Conservation (phyloP, 2,329 filamentous ascomycete species). For the Pseudogymnoascus verrucosus region DNA sequence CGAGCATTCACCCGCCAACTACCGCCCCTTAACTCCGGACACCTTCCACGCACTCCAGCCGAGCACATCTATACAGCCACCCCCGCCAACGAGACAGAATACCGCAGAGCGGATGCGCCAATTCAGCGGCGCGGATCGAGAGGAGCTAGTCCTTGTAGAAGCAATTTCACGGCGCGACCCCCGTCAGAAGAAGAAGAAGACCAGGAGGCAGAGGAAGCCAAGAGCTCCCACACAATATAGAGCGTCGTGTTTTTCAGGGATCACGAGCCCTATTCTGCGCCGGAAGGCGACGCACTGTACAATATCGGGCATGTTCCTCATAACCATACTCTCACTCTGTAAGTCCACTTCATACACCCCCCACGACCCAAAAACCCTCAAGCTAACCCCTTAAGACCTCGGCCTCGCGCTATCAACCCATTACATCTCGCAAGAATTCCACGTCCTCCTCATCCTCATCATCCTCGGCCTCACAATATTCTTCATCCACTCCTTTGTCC, state of each 20-base stretch:
- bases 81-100: slow-evolving; percentile 13
- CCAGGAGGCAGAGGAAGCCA: slow-evolving; percentile 28
- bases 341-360: slow-evolving; percentile 31
- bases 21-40: slow-evolving; percentile 15
- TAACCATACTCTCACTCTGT: slow-evolving; percentile 44
- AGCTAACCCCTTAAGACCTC: slow-evolving; percentile 48
- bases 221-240: slow-evolving; percentile 12
- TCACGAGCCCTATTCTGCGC: slow-evolving; percentile 46
- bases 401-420: slow-evolving; percentile 60
- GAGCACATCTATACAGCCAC: slow-evolving; percentile 9
- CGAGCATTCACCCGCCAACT: slow-evolving; percentile 13
- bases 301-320: slow-evolving; percentile 44
- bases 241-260: slow-evolving; percentile 38
- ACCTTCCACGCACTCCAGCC: slow-evolving; percentile 11
- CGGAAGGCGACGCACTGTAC: slow-evolving; percentile 52
- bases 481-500: slow-evolving; percentile 72
- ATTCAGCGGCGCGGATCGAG: slow-evolving; percentile 13
- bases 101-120: slow-evolving; percentile 13
- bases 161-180: neutral
- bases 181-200: slow-evolving; percentile 12
- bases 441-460: slow-evolving; percentile 71
- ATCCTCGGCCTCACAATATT: slow-evolving; percentile 67
- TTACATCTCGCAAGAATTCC: slow-evolving; percentile 60
- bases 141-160: neutral
- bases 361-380: neutral